Evolutionary conservation across 176 grass and related monocot genomes (phyloP).

Genomic region (Bromus sterilis): DNA sequence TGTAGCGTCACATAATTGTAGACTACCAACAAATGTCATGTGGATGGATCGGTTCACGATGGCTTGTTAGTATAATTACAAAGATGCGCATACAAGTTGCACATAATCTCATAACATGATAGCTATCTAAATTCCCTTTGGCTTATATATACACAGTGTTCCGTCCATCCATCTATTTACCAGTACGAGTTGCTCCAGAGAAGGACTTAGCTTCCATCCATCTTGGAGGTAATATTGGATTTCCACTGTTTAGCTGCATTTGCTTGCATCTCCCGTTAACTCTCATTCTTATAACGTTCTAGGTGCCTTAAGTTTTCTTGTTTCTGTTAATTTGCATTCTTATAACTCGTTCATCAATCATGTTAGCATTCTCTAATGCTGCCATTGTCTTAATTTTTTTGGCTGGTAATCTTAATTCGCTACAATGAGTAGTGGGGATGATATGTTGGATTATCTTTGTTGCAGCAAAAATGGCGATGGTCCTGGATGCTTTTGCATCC

Average conservation of each 20-base stretch:
- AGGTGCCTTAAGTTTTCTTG: neutral
- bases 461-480: slow-evolving; percentile 3
- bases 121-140: neutral
- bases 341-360: neutral
- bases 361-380: neutral
- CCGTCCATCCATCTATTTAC: neutral
- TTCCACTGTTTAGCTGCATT: neutral
- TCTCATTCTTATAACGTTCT: too few species aligned
- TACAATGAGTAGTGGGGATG: neutral
- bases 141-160: too few species aligned
- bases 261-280: neutral
- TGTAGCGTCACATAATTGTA: neutral
- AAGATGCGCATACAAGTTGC: neutral
- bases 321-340: neutral
- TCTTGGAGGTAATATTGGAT: neutral
- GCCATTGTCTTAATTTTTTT: neutral
- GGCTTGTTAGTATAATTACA: neutral
- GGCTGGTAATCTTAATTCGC: neutral
- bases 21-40: too few species aligned
- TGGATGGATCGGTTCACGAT: too few species aligned
- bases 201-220: neutral
- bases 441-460: neutral
- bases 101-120: neutral
- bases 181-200: neutral
- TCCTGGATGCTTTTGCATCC: slow-evolving; percentile 5